A percentile compares a stretch with the other conserved stretches of the same genome.
phyloP scores from a whole-genome alignment of 1,284 basidiomycete genomes.

The Sanguinoderma infundibulare region DNA sequence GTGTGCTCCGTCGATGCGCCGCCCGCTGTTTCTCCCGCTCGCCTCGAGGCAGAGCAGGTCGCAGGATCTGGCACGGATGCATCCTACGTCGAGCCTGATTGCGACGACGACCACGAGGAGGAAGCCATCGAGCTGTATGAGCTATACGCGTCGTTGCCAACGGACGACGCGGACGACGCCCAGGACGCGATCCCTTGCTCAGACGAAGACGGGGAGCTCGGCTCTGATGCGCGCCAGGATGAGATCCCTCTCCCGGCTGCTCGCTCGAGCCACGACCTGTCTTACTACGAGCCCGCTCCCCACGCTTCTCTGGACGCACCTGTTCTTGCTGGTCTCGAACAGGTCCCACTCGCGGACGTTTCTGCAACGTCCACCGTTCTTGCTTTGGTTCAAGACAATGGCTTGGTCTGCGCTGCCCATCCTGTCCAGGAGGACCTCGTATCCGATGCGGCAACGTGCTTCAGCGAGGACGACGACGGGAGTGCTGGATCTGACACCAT shows the following conservation, averaged over 20 bases:
- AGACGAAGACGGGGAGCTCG: background rate
- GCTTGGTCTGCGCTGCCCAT: background rate
- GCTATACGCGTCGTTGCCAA: background rate
- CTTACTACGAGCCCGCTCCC: too few species aligned
- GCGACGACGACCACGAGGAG: background rate
- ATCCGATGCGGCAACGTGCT: background rate
- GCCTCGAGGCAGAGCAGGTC: background rate
- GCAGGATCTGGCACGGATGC: background rate
- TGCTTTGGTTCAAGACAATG: background rate
- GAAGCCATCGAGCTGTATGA: background rate
- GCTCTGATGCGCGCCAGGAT: background rate
- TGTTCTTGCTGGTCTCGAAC: background rate
- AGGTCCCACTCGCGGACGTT: background rate
- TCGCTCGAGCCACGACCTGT: background rate
- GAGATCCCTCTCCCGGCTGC: background rate
- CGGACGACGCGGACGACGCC: background rate
- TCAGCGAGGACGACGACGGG: background rate
- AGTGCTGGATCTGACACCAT: background rate
- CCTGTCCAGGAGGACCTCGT: background rate
- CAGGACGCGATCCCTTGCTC: background rate
- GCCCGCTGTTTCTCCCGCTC: background rate
- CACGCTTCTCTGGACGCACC: background rate
- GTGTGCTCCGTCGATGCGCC: too few species aligned
- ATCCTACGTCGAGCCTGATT: background rate
- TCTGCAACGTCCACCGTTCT: background rate